These are phyloP conservation scores for Trifolium repens DNA, from an alignment of 306 rosid species.

Conservation along the genomic window DNA sequence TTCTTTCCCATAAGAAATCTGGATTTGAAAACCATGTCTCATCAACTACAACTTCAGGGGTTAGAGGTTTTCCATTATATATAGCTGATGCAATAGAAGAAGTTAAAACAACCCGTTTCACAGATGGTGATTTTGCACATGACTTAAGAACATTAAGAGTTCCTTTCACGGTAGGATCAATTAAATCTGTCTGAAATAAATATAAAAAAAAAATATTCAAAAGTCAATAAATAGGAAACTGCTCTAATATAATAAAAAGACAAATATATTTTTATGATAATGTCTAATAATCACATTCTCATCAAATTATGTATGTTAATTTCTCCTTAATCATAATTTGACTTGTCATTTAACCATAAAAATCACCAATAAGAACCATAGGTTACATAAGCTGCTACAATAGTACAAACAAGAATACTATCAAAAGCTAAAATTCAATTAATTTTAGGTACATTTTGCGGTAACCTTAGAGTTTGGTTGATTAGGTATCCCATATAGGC, in stretches of 20 bases:
- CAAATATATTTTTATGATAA: too few relatives aligned
- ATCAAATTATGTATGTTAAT: too few relatives aligned
- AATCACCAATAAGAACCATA: too few relatives aligned
- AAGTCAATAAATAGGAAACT: not conserved
- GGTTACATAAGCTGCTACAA: too few relatives aligned
- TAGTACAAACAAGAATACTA: too few relatives aligned
- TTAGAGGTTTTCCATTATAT: conserved; percentile 32
- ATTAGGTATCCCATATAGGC: too few relatives aligned
- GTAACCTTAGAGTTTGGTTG: too few relatives aligned
- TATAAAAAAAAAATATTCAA: not conserved
- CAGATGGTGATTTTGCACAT: conserved; percentile 45
- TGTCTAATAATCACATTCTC: not conserved
- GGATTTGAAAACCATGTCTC: conserved; percentile 53
- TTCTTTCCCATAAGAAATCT: conserved; percentile 18
- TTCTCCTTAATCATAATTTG: too few relatives aligned
- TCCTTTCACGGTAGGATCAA: conserved; percentile 54
- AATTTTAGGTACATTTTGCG: too few relatives aligned
- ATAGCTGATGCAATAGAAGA: conserved; percentile 40
- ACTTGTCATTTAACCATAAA: too few relatives aligned
- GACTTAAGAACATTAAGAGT: conserved; percentile 52
- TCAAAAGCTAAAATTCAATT: too few relatives aligned
- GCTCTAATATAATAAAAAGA: not conserved
- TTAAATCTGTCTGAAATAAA: conserved; percentile 40
- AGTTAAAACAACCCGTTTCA: conserved; percentile 47
- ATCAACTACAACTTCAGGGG: conserved; percentile 43